phyloP scores from a whole-genome alignment of 1,284 basidiomycete species.

The Pulveroboletus sp. region DNA sequence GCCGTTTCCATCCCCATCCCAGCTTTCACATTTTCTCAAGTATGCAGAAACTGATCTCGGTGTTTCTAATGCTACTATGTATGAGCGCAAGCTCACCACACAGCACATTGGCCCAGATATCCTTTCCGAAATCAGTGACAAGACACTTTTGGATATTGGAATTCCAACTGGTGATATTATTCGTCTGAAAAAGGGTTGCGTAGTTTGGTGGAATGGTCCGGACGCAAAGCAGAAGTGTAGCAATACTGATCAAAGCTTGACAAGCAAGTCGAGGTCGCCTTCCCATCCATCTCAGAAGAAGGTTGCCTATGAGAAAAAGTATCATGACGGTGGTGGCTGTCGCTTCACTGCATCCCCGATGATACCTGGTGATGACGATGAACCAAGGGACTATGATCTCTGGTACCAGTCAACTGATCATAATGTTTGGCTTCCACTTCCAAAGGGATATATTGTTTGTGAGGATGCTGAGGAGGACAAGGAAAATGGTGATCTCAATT shows the following conservation, averaged over 20 bases:
- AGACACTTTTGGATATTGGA: background rate
- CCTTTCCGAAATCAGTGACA: background rate
- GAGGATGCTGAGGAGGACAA: too few relatives aligned
- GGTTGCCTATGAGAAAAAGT: too few relatives aligned
- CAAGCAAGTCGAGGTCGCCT: background rate
- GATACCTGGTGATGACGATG: too few relatives aligned
- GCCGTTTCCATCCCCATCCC: background rate
- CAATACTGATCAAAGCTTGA: background rate
- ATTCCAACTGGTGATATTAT: constrained; percentile 11
- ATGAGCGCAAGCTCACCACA: background rate
- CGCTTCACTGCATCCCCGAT: too few relatives aligned
- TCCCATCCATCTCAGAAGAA: too few relatives aligned
- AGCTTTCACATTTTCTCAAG: constrained; percentile 9
- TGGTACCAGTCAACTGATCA: too few relatives aligned
- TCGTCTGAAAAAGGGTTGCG: constrained; percentile 10
- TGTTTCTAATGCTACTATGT: background rate
- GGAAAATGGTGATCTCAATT: too few relatives aligned
- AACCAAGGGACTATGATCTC: too few relatives aligned
- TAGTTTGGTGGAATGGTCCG: constrained; percentile 12
- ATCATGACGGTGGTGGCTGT: too few relatives aligned
- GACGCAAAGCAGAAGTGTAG: constrained; percentile 12
- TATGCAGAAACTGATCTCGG: constrained; percentile 8
- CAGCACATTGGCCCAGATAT: constrained; percentile 15
- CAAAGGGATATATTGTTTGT: too few relatives aligned
- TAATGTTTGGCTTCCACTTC: too few relatives aligned